Evolutionary conservation across 192 early-diverging fungal species (phyloP).

Genomic region (Diversispora epigaea): DNA sequence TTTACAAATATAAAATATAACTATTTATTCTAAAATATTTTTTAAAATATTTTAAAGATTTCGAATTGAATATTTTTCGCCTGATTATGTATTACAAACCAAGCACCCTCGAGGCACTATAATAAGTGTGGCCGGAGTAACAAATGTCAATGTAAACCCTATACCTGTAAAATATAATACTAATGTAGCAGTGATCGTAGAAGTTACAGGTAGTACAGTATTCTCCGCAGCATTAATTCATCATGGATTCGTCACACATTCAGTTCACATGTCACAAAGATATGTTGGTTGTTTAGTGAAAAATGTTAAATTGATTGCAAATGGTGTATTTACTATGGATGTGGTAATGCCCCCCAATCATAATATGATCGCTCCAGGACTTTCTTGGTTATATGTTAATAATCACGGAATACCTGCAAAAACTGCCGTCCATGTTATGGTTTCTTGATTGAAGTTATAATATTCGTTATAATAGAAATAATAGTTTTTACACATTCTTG

Average conservation of each 20-base stretch:
- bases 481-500: no score
- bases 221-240: constrained; percentile 50
- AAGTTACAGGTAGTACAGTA: constrained; percentile 25
- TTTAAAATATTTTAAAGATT: constrained; percentile 44
- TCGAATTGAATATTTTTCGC: constrained; percentile 53
- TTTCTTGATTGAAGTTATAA: no score
- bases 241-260: constrained; percentile 56
- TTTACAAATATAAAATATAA: neutral
- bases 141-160: neutral
- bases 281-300: constrained; percentile 33
- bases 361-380: constrained; percentile 56
- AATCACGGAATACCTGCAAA: constrained; percentile 50
- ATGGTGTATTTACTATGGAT: constrained; percentile 26
- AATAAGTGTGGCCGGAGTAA: neutral
- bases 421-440: neutral
- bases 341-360: constrained; percentile 52
- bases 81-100: constrained; percentile 43
- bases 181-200: constrained; percentile 30
- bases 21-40: constrained; percentile 27
- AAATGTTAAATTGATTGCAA: neutral
- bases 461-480: no score
- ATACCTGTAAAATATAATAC: constrained; percentile 32
- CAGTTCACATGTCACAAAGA: constrained; percentile 55
- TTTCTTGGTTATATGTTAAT: constrained; percentile 49
- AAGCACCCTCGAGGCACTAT: neutral